These are phyloP conservation scores for Manihot esculenta DNA, from an alignment of 441 rosid species.

Conservation along the genomic window DNA sequence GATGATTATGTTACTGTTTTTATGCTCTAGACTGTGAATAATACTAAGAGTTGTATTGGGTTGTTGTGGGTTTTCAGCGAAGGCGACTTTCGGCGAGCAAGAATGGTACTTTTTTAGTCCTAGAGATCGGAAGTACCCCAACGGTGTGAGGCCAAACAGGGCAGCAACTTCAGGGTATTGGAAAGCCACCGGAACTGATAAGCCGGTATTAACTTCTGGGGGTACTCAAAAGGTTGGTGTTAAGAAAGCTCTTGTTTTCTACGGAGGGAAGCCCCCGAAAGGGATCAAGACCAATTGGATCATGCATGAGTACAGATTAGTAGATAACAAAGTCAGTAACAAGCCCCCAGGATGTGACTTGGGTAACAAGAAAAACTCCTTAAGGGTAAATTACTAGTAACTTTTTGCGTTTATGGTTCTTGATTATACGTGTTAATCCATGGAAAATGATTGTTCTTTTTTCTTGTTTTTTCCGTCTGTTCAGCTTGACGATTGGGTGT, in stretches of 20 bases:
- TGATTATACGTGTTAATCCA: not conserved
- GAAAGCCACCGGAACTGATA: slow-evolving; percentile 98
- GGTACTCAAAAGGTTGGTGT: slow-evolving; percentile 84
- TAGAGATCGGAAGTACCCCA: slow-evolving; percentile 88
- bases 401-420: not conserved
- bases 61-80: slow-evolving; percentile 41
- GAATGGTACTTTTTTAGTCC: slow-evolving; percentile 98
- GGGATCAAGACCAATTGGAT: slow-evolving; percentile 94
- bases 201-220: slow-evolving; percentile 61
- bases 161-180: slow-evolving; percentile 98
- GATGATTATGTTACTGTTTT: not conserved
- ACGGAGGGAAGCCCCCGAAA: slow-evolving; percentile 92
- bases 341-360: slow-evolving; percentile 53
- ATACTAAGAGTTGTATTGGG: not conserved
- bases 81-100: slow-evolving; percentile 87
- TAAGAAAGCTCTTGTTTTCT: slow-evolving; percentile 88
- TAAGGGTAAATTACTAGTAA: slow-evolving; percentile 51
- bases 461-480: not conserved
- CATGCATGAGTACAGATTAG: slow-evolving; percentile 90
- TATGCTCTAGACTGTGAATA: too few species aligned
- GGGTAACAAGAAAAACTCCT: slow-evolving; percentile 62
- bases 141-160: slow-evolving; percentile 89
- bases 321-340: slow-evolving; percentile 52
- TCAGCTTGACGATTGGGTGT: slow-evolving; percentile 90
- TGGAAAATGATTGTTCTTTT: not conserved